Conservation (phyloP, 2,329 filamentous ascomycete species). For the Fusarium nelsonii region DNA sequence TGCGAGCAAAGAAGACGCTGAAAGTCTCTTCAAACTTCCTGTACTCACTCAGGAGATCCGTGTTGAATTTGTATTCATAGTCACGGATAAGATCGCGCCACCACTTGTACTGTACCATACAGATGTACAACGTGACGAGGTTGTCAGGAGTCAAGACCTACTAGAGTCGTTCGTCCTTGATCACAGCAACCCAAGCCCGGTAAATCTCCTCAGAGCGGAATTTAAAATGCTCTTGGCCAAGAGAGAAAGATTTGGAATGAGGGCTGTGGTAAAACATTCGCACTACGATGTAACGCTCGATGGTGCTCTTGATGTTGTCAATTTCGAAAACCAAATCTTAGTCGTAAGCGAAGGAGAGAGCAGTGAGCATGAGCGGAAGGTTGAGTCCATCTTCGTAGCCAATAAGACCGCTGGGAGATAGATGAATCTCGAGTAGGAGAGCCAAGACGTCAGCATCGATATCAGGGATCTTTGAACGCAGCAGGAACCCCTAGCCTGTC, state of each 20-base stretch:
- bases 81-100: background rate
- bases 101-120: constrained; percentile 6
- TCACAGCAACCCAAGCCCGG: constrained; percentile 35
- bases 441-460: constrained; percentile 36
- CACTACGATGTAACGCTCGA: constrained; percentile 41
- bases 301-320: constrained; percentile 31
- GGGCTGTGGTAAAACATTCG: constrained; percentile 45
- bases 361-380: constrained; percentile 40
- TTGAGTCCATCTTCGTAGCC: constrained; percentile 42
- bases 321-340: constrained; percentile 38
- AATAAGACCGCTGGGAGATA: constrained; percentile 32
- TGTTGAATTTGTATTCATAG: constrained; percentile 3
- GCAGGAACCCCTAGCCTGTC: constrained; percentile 26
- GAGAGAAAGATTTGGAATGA: background rate
- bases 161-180: background rate
- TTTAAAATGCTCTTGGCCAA: constrained; percentile 30
- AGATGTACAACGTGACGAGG: constrained; percentile 16
- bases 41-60: background rate
- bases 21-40: background rate
- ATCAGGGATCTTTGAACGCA: background rate
- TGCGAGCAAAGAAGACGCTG: background rate
- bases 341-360: constrained; percentile 27
- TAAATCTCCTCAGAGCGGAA: constrained; percentile 47
- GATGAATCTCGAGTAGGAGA: constrained; percentile 38
- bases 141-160: background rate